A percentile compares a stretch with the other conserved stretches of the same genome.
Conservation (phyloP, 768 basidiomycete genomes). For the Multifurca ochricompacta region DNA sequence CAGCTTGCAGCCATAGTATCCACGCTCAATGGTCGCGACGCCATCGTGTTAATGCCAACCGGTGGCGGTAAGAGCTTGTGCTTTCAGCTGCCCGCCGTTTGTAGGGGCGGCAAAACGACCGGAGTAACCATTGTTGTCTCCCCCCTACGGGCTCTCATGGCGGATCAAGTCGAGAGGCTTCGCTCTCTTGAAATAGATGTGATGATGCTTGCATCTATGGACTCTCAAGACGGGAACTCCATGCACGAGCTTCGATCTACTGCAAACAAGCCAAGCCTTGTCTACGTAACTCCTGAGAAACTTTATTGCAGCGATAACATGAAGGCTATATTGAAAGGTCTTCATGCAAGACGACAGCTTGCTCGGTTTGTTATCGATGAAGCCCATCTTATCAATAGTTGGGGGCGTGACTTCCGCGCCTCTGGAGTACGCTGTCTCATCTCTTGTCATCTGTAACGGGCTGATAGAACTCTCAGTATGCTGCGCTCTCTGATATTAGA, state of each 20-base stretch:
- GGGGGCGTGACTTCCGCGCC: slow-evolving; percentile 92
- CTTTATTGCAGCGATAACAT: slow-evolving; percentile 55
- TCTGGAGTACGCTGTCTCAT: slow-evolving; percentile 7
- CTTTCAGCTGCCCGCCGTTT: slow-evolving; percentile 87
- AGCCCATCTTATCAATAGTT: slow-evolving; percentile 88
- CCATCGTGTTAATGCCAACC: slow-evolving; percentile 95
- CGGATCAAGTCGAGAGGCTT: slow-evolving; percentile 76
- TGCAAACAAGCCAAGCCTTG: slow-evolving; percentile 48
- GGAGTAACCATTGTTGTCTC: slow-evolving; percentile 89
- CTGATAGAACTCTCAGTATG: slow-evolving; percentile 27
- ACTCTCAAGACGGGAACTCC: slow-evolving; percentile 27
- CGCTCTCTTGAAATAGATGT: slow-evolving; percentile 58
- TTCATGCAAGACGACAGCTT: slow-evolving; percentile 51
- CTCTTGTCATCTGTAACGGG: neutral
- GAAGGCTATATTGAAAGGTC: slow-evolving; percentile 43
- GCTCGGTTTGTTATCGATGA: slow-evolving; percentile 95
- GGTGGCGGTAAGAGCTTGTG: slow-evolving; percentile 89
- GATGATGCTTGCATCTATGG: slow-evolving; percentile 34
- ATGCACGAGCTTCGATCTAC: slow-evolving; percentile 40
- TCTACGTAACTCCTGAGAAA: slow-evolving; percentile 93
- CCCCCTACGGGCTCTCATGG: slow-evolving; percentile 82
- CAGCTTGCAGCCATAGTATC: slow-evolving; percentile 84
- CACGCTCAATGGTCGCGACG: slow-evolving; percentile 72
- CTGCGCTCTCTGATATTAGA: slow-evolving; percentile 42
- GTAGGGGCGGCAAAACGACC: slow-evolving; percentile 55